Conservation (phyloP, 495 filamentous ascomycete genomes). For the Letharia lupina region DNA sequence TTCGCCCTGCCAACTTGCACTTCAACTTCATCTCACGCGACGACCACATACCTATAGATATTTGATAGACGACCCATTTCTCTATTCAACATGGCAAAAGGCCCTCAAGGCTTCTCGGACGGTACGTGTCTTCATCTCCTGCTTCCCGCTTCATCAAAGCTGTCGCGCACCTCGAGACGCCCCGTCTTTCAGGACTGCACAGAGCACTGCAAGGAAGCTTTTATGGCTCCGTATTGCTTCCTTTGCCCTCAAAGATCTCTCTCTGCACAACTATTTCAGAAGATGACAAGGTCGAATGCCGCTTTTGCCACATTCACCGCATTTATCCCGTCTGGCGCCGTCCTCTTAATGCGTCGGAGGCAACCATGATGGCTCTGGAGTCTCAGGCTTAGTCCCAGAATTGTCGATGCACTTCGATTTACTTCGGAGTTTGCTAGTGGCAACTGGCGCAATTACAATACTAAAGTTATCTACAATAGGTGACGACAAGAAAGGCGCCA, state of each 20-base stretch:
- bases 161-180: not conserved
- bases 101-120: constrained; percentile 24
- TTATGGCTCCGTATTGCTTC: not conserved
- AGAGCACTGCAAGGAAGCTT: not conserved
- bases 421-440: not conserved
- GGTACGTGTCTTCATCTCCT: constrained; percentile 26
- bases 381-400: not conserved
- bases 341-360: not conserved
- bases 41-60: not conserved
- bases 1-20: constrained; percentile 1
- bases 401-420: not conserved
- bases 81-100: constrained; percentile 17
- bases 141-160: not conserved
- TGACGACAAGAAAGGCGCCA: constrained; percentile 93
- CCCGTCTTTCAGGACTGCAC: not conserved
- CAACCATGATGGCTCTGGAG: not conserved
- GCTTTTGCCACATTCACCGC: not conserved
- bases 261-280: not conserved
- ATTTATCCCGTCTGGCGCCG: not conserved
- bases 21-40: not conserved
- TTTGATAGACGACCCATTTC: not conserved
- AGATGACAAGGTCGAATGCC: not conserved
- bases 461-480: constrained; percentile 43
- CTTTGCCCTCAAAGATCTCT: not conserved
- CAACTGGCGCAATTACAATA: not conserved